A percentile compares a stretch with the other conserved stretches of the same genome.
phyloP scores from a whole-genome alignment of 1,284 basidiomycete genomes.

The Austroboletus novae-zelandiae region DNA sequence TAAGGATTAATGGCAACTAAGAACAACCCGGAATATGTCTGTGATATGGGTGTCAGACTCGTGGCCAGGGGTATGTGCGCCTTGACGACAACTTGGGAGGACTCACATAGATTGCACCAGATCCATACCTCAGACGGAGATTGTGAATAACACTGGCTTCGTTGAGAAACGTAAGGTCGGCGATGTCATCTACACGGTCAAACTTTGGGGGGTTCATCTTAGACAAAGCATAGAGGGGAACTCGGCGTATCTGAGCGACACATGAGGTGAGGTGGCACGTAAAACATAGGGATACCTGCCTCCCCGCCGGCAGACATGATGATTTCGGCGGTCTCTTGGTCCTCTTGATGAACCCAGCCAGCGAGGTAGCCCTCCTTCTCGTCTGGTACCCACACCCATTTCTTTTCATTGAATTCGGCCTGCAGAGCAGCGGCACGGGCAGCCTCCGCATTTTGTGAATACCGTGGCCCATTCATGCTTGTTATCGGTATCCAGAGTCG shows the following conservation, averaged over 20 bases:
- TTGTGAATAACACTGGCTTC: slow-evolving; percentile 99
- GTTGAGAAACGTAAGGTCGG: slow-evolving; percentile 96
- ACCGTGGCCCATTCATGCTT: slow-evolving; percentile 50
- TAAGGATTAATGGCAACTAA: slow-evolving; percentile 99
- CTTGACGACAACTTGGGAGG: background rate
- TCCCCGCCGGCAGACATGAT: slow-evolving; percentile 79
- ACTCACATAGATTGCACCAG: slow-evolving; percentile 93
- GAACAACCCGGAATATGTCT: slow-evolving; percentile 97
- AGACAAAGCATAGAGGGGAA: slow-evolving; percentile 77
- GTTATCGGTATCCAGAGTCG: slow-evolving; percentile 4
- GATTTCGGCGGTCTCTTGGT: slow-evolving; percentile 77
- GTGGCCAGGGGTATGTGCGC: background rate
- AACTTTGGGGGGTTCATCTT: slow-evolving; percentile 99
- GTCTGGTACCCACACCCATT: slow-evolving; percentile 96
- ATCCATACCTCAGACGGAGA: slow-evolving; percentile 86
- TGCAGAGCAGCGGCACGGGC: slow-evolving; percentile 82
- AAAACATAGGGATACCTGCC: slow-evolving; percentile 39
- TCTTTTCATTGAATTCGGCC: slow-evolving; percentile 96
- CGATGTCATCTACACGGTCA: slow-evolving; percentile 97
- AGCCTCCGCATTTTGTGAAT: slow-evolving; percentile 66
- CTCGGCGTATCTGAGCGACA: slow-evolving; percentile 59
- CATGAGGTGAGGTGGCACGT: slow-evolving; percentile 13
- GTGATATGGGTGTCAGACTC: slow-evolving; percentile 14
- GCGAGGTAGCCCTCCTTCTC: slow-evolving; percentile 86
- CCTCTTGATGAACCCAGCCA: slow-evolving; percentile 86